These are phyloP conservation scores for Acanthamoeba rhysodes DNA, from an alignment of 208 protist genomes.

Conservation along the genomic window DNA sequence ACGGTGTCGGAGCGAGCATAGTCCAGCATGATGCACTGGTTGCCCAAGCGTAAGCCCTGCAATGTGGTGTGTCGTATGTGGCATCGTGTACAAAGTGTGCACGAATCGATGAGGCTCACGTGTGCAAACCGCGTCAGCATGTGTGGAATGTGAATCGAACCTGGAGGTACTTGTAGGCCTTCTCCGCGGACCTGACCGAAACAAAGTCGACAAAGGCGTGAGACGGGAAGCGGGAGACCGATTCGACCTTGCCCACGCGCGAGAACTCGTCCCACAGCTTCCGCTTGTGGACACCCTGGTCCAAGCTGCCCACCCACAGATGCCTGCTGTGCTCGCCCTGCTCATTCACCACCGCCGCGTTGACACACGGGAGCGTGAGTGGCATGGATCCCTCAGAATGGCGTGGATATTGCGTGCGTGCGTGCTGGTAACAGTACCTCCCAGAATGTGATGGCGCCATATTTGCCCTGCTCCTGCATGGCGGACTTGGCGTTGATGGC, in stretches of 20 bases:
- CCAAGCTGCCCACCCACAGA: not conserved
- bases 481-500: not conserved
- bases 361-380: not conserved
- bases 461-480: constrained; percentile 14
- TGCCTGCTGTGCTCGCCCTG: not conserved
- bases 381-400: not conserved
- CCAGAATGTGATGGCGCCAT: constrained; percentile 7
- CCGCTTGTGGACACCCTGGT: not conserved
- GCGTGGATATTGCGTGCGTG: not conserved
- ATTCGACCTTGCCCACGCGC: not conserved
- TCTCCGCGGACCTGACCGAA: not conserved
- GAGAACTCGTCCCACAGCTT: not conserved
- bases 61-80: not conserved
- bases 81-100: not conserved
- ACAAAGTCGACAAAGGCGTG: not conserved
- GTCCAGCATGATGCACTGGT: not conserved
- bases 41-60: not conserved
- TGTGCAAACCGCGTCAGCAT: too few relatives aligned
- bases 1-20: not conserved
- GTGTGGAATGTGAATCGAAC: not conserved
- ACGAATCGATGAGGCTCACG: not conserved
- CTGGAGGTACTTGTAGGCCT: not conserved
- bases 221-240: not conserved
- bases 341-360: not conserved
- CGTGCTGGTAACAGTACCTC: not conserved